These are phyloP conservation scores for Metschnikowia henanensis DNA, from an alignment of 805 yeast genomes.

Conservation along the genomic window DNA sequence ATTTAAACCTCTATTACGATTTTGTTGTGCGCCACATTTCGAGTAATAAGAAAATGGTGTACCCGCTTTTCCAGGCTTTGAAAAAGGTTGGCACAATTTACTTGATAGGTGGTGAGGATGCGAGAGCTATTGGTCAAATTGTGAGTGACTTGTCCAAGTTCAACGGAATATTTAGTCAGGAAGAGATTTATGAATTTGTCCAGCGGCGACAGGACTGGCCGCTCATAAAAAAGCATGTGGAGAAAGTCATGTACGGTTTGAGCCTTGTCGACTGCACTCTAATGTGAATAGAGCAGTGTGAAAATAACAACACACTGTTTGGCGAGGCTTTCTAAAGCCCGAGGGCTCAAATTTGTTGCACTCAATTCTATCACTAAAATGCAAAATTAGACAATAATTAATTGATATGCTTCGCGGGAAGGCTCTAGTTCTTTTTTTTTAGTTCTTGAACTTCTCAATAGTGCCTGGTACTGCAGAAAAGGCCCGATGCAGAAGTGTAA, in stretches of 20 bases:
- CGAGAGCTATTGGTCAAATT: constrained; percentile 80
- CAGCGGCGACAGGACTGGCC: constrained; percentile 89
- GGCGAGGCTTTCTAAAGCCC: too few species aligned
- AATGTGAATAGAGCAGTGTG: too few species aligned
- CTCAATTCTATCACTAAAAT: too few species aligned
- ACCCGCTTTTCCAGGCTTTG: constrained; percentile 75
- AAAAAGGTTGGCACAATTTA: constrained; percentile 85
- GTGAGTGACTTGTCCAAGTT: constrained; percentile 83
- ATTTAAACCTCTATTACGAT: constrained; percentile 73
- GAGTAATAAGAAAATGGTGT: constrained; percentile 63
- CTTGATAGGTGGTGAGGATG: constrained; percentile 66
- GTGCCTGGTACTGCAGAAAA: too few species aligned
- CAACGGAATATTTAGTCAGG: constrained; percentile 87
- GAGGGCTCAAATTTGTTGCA: too few species aligned
- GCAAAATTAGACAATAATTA: too few species aligned
- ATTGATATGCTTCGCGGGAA: too few species aligned
- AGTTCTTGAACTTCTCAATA: too few species aligned
- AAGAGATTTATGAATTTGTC: constrained; percentile 91
- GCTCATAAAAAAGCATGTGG: constrained; percentile 72
- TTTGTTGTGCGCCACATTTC: constrained; percentile 53
- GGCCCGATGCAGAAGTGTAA: too few species aligned
- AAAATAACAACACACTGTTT: too few species aligned
- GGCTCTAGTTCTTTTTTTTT: too few species aligned
- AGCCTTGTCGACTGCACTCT: constrained; percentile 75
- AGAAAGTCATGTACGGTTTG: constrained; percentile 92